These are phyloP conservation scores for Acacia crassicarpa DNA, from an alignment of 306 rosid genomes.

Conservation along the genomic window DNA sequence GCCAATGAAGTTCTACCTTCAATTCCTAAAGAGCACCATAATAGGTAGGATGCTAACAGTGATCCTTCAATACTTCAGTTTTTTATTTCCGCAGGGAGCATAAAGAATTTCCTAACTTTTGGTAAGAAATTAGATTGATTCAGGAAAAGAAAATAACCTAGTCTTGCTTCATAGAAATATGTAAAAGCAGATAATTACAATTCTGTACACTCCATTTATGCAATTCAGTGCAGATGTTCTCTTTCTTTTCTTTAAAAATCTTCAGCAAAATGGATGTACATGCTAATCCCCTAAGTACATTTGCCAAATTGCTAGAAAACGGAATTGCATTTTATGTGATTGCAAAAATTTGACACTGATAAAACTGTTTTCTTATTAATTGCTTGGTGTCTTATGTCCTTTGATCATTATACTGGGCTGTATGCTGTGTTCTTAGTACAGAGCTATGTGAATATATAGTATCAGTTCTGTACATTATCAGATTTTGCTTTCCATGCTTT, in stretches of 20 bases:
- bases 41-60: background rate
- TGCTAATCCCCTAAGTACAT: constrained; percentile 14
- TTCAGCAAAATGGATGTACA: background rate
- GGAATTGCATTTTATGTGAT: constrained; percentile 13
- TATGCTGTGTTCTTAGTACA: background rate
- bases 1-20: constrained; percentile 86
- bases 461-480: background rate
- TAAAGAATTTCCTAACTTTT: too few species aligned
- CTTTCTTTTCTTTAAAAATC: background rate
- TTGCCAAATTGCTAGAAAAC: constrained; percentile 20
- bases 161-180: background rate
- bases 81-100: background rate
- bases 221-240: background rate
- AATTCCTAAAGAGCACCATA: constrained; percentile 89
- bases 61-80: background rate
- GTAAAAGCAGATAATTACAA: background rate
- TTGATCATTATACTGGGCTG: constrained; percentile 11
- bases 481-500: constrained; percentile 22
- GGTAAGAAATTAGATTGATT: background rate
- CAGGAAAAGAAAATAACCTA: background rate
- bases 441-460: background rate
- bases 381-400: background rate
- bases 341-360: background rate
- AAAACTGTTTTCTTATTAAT: background rate
- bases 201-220: background rate